phyloP scores from a whole-genome alignment of 768 basidiomycete genomes.

The Mycena venus region DNA sequence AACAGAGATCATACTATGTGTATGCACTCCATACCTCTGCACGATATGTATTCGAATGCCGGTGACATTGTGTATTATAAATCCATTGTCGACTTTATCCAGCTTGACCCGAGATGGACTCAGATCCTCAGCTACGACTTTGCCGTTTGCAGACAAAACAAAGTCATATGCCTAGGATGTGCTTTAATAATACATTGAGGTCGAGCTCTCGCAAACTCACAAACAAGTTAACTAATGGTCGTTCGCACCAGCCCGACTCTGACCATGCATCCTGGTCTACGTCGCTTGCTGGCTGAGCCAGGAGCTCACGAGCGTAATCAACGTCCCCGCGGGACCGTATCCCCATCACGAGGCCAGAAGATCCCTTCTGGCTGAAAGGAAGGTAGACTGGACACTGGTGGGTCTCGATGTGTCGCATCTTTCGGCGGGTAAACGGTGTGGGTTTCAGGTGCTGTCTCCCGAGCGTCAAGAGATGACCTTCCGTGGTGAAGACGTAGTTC shows the following conservation, averaged over 20 bases:
- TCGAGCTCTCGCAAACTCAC: constrained; percentile 57
- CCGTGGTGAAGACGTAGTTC: constrained; percentile 94
- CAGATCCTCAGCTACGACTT: constrained; percentile 71
- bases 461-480: constrained; percentile 90
- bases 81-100: constrained; percentile 73
- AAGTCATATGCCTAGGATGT: constrained; percentile 82
- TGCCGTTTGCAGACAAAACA: constrained; percentile 75
- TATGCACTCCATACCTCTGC: constrained; percentile 47
- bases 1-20: background rate
- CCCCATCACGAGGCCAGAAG: constrained; percentile 70
- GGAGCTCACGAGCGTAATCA: constrained; percentile 85
- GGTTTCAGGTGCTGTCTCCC: constrained; percentile 67
- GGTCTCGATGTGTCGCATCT: constrained; percentile 71
- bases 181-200: background rate
- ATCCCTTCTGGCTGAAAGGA: constrained; percentile 53
- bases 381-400: constrained; percentile 84
- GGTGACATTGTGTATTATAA: constrained; percentile 79
- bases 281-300: constrained; percentile 64
- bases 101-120: constrained; percentile 80
- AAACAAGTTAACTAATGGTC: constrained; percentile 75
- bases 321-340: constrained; percentile 81
- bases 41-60: constrained; percentile 86
- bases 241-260: constrained; percentile 80
- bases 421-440: constrained; percentile 69
- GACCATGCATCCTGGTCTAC: constrained; percentile 73